phyloP scores from a whole-genome alignment of 345 rosid species.

The Lenwebbia sp. region DNA sequence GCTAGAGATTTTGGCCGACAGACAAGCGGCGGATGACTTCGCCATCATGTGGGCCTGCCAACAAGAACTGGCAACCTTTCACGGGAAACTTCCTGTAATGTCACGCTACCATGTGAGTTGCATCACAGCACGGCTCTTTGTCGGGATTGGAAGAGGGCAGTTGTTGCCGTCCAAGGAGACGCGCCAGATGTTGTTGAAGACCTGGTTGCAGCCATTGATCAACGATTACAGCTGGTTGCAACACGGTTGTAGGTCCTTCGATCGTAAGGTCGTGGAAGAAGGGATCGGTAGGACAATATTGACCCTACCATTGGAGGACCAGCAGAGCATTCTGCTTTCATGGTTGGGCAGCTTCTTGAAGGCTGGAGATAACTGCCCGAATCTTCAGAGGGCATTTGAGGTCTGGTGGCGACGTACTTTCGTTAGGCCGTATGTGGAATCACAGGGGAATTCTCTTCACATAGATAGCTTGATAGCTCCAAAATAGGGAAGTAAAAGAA shows the following conservation, averaged over 20 bases:
- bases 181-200: constrained; percentile 49
- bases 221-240: constrained; percentile 91
- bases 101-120: constrained; percentile 84
- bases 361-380: constrained; percentile 89
- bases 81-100: constrained; percentile 53
- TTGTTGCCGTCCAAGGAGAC: constrained; percentile 79
- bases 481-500: not conserved
- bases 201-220: constrained; percentile 91
- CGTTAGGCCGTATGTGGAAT: constrained; percentile 58
- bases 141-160: constrained; percentile 93
- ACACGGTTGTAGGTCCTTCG: constrained; percentile 83
- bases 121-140: constrained; percentile 64
- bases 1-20: constrained; percentile 73
- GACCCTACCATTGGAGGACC: constrained; percentile 88
- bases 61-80: constrained; percentile 61
- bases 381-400: constrained; percentile 92
- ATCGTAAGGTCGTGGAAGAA: constrained; percentile 88
- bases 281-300: constrained; percentile 89
- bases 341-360: constrained; percentile 85
- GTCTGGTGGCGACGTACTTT: constrained; percentile 99
- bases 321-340: constrained; percentile 64
- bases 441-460: constrained; percentile 19
- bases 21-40: constrained; percentile 79
- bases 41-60: constrained; percentile 74
- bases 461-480: constrained; percentile 9